Percentiles rank a stretch among this genome's conserved stretches.
Conservation (phyloP, 352 stramenopile genomes). For the Pythium volutum region DNA sequence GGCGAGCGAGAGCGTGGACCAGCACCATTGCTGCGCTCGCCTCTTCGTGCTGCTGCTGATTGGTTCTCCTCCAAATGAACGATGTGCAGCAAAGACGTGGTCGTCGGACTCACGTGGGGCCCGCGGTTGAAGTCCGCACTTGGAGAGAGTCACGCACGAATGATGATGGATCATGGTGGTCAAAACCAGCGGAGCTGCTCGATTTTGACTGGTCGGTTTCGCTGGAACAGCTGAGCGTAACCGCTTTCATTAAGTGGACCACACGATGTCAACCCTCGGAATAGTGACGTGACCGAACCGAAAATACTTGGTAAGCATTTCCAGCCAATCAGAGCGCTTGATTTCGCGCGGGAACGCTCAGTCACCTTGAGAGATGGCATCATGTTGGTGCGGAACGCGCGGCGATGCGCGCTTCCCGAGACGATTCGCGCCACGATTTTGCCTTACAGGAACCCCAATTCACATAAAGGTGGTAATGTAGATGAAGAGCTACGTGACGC, state of each 20-base stretch:
- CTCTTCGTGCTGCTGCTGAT: background rate
- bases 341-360: background rate
- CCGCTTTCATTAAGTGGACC: constrained; percentile 4
- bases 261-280: background rate
- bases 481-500: constrained; percentile 1
- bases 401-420: background rate
- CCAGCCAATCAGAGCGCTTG: constrained; percentile 3
- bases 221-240: constrained; percentile 1
- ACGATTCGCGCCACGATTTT: background rate
- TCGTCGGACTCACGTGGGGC: constrained; percentile 22
- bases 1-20: background rate
- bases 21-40: background rate
- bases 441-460: background rate
- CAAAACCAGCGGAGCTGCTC: constrained; percentile 4
- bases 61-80: background rate
- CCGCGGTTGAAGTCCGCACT: constrained; percentile 12
- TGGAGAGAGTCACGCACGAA: background rate
- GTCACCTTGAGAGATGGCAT: constrained; percentile 1
- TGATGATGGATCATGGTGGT: constrained; percentile 5
- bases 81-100: constrained; percentile 3
- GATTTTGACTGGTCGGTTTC: constrained; percentile 7
- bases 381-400: constrained; percentile 7
- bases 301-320: constrained; percentile 12
- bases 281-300: background rate
- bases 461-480: background rate